Evolutionary conservation across 208 protist species (phyloP).

Genomic region (Spongospora subterranea): DNA sequence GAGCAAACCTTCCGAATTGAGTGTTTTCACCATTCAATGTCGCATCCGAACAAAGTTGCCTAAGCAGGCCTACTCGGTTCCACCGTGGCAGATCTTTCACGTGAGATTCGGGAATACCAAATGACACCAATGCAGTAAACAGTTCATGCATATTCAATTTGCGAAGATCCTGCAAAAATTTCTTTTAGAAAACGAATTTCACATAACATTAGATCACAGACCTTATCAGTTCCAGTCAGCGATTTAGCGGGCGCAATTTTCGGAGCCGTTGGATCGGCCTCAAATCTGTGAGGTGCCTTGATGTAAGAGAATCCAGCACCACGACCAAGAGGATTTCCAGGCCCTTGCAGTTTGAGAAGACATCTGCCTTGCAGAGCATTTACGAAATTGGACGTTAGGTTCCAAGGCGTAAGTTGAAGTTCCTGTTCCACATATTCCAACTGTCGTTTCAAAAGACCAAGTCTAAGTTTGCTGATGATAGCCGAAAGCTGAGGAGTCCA

Average conservation of each 20-base stretch:
- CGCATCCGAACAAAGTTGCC: slow-evolving; percentile 20
- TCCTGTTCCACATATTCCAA: slow-evolving; percentile 33
- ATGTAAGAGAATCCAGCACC: slow-evolving; percentile 50
- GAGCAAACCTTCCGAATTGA: slow-evolving; percentile 39
- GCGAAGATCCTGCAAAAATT: slow-evolving; percentile 10
- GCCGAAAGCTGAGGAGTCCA: slow-evolving; percentile 46
- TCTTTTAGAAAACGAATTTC: too few species aligned
- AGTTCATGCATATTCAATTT: slow-evolving; percentile 54
- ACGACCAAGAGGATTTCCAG: slow-evolving; percentile 37
- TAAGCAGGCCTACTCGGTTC: slow-evolving; percentile 25
- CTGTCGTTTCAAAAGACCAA: slow-evolving; percentile 33
- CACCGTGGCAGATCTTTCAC: slow-evolving; percentile 22
- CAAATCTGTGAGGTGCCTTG: slow-evolving; percentile 37
- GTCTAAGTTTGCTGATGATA: slow-evolving; percentile 50
- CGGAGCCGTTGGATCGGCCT: slow-evolving; percentile 47
- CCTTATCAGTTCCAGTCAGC: slow-evolving; percentile 40
- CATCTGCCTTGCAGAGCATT: slow-evolving; percentile 14
- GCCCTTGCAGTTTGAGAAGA: slow-evolving; percentile 31
- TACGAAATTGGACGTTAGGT: slow-evolving; percentile 57
- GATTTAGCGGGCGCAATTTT: slow-evolving; percentile 42
- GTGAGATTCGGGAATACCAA: slow-evolving; percentile 21
- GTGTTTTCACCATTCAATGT: slow-evolving; percentile 29
- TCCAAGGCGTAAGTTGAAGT: slow-evolving; percentile 38
- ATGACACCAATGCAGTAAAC: slow-evolving; percentile 1
- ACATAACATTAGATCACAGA: too few species aligned